phyloP scores from a whole-genome alignment of 495 filamentous ascomycete species.

The Xylaria telfairii region DNA sequence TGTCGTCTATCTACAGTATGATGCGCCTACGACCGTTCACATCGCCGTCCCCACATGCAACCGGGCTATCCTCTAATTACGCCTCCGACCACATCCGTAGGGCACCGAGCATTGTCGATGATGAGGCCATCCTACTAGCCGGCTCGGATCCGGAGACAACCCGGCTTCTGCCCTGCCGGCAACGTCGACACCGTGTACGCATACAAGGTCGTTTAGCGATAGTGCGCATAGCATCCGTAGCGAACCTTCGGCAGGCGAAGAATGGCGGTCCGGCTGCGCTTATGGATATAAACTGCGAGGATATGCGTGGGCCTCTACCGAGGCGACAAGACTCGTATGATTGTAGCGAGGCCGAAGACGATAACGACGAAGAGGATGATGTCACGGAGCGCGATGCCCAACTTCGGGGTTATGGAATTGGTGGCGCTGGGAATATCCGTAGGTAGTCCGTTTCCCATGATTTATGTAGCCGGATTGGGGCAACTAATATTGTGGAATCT shows the following conservation, averaged over 20 bases:
- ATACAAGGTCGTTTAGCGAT: slow-evolving; percentile 45
- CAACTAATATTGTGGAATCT: background rate
- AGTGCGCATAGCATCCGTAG: slow-evolving; percentile 41
- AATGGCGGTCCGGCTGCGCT: slow-evolving; percentile 21
- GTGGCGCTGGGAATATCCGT: slow-evolving; percentile 48
- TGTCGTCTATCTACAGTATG: background rate
- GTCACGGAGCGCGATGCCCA: slow-evolving; percentile 39
- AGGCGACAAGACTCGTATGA: slow-evolving; percentile 21
- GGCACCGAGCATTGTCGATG: background rate
- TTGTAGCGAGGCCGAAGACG: slow-evolving; percentile 20
- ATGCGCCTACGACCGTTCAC: slow-evolving; percentile 8
- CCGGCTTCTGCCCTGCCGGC: slow-evolving; percentile 42
- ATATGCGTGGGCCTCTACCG: slow-evolving; percentile 4
- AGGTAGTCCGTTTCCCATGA: slow-evolving; percentile 28
- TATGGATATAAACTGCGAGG: background rate
- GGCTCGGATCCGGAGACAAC: slow-evolving; percentile 47
- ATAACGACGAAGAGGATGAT: slow-evolving; percentile 16
- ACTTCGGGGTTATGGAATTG: slow-evolving; percentile 48
- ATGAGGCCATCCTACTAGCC: background rate
- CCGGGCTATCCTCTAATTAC: background rate
- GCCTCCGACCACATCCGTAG: background rate
- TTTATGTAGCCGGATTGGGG: background rate
- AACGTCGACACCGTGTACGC: slow-evolving; percentile 40
- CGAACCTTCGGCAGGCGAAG: slow-evolving; percentile 26
- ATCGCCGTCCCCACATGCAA: background rate